Evolutionary conservation across 805 yeast genomes (phyloP), one percentile per base, ranked within the genome.

Genomic region (Lipomyces sp.): DNA sequence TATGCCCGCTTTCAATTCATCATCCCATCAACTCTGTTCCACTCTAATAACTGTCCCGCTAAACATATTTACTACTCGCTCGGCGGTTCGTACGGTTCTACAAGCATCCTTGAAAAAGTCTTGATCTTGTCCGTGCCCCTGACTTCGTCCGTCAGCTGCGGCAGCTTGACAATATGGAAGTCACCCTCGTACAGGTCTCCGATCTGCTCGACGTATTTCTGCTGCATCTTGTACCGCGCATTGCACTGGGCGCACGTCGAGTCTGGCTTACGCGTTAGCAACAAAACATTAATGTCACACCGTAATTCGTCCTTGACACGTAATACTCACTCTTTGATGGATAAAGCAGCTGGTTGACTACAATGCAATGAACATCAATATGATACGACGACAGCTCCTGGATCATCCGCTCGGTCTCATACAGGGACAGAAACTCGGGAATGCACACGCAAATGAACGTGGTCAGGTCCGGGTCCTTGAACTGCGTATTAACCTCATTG

Each of bases 331-430:
- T 89, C 60, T 77, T 69, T 63, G 86, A 88, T n/a, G 97, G 95
- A 80, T 89, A 90, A 67, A 95, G 82, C 71, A 95, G 84, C 80
- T 95, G 99, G 80, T 95, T 95, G 62, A 96, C 97, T 69, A 95
- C 93, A 75, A 95, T 95, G 50, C 97, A 90, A 79, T 92, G 94
- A 69, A 96, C 97, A 78, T 95, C 99, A 89, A 95, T 95, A 72
- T 92, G 90, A 80, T 91, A 95, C 63, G 94, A 87, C 80, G 92
- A 89, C 77, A 95, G 85, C 78, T 95, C 99, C 81, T 95, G 99
- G 72, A 95, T 90, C 87, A 95, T 86, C 80, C 99, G 88, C 81
- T 95, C 99, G 24, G 98, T 94, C 80, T 95, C 99, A 79, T 95
- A 95, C 58, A 95, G 82, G 1, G 98, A 93, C 76, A 95, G 83